Evolutionary conservation across 2,329 filamentous ascomycete genomes (phyloP), one percentile per base, ranked within the genome.

Genomic region (Xylariaceae sp.): DNA sequence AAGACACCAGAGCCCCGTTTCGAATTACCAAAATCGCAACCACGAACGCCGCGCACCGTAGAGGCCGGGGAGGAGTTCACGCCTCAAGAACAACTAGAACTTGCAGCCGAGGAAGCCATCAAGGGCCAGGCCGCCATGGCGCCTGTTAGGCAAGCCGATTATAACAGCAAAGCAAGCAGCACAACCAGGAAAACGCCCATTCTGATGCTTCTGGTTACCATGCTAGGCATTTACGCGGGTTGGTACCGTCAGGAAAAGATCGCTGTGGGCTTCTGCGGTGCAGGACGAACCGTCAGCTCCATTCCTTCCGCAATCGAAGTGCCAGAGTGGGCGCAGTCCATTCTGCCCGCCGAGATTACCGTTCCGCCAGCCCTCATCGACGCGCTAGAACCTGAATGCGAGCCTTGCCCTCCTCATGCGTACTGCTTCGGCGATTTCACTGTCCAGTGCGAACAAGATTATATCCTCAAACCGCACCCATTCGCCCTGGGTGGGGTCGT

Each of bases 201-300:
- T 2, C 83, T 84, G 69, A 81, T 91, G 4, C 76, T 96, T 2
- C 69, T 92, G 2, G 68, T 88, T 26, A 85, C 87, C 0, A 72
- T 94, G 7, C 70, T 94, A 5, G 80, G 80, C 34, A 84, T 86
- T 0, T 89, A 95, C 60, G 87, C 80, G 32, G 82, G 82, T 6
- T 94, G 91, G 81, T 99, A 91, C 75, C 80, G 92, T 47, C 89
- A 96, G 68, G 94, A 99, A 72, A 97, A 97, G 77, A 76, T 96
- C n/a, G 87, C 89, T 12, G 89, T 97, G 26, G 94, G 95, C 35
- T 99, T 95, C 68, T 99, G 94, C 68, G 91, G 91, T 9, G 81
- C 95, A 51, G 94, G 88, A 29, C 82, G 85, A 51, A 76, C 83
- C 47, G 81, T 78, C 67, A 75, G 60, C 67, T 83, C 68, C 32